phyloP scores from a whole-genome alignment of 768 basidiomycete species.

The Auricularia sp. region DNA sequence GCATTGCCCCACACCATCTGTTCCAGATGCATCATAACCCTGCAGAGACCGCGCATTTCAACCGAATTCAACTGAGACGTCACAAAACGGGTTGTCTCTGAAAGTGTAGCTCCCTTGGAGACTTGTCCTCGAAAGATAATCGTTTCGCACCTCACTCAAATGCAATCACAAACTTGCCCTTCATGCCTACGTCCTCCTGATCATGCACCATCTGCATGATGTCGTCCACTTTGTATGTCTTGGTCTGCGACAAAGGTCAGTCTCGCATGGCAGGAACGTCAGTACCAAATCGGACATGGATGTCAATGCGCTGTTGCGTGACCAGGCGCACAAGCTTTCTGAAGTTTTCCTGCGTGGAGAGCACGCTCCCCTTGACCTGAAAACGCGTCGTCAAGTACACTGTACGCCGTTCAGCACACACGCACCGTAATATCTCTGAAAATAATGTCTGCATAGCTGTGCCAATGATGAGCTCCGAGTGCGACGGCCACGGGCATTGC shows the following conservation, averaged over 20 bases:
- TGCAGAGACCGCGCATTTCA: too few species aligned
- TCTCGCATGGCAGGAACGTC: not conserved
- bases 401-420: not conserved
- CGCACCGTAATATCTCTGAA: conserved; percentile 3
- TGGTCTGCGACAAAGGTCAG: not conserved
- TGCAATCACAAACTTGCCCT: conserved; percentile 3
- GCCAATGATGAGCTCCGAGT: not conserved
- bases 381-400: not conserved
- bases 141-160: not conserved
- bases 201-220: not conserved
- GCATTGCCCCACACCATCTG: too few species aligned
- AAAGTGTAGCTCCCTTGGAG: too few species aligned
- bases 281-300: not conserved
- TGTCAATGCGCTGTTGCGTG: not conserved
- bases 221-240: not conserved
- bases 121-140: too few species aligned
- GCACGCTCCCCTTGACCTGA: not conserved
- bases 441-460: conserved; percentile 6
- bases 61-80: too few species aligned
- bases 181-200: conserved; percentile 1
- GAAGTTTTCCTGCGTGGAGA: not conserved
- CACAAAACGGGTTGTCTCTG: too few species aligned
- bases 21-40: too few species aligned
- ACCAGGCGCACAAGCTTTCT: not conserved
- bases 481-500: not conserved